These are phyloP conservation scores for Penicillium pancosmium DNA, from an alignment of 495 filamentous ascomycete species.

Conservation along the genomic window DNA sequence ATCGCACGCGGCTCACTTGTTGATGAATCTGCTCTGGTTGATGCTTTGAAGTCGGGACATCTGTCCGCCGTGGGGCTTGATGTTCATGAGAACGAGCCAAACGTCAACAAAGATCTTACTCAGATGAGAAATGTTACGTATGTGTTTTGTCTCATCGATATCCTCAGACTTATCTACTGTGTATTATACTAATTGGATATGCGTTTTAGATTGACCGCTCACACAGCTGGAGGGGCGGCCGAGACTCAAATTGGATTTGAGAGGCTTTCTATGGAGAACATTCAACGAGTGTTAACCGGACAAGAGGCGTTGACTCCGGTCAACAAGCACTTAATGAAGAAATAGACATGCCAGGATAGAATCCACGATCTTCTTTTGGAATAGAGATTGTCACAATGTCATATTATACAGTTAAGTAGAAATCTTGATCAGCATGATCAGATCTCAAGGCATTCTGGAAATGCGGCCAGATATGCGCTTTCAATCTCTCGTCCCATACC, in stretches of 20 bases:
- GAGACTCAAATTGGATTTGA: constrained; percentile 23
- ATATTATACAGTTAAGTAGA: no score
- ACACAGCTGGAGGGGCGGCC: constrained; percentile 17
- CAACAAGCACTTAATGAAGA: constrained; percentile 15
- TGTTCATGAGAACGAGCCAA: constrained; percentile 18
- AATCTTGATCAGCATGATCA: background rate
- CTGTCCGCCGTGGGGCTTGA: constrained; percentile 16
- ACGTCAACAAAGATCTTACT: constrained; percentile 11
- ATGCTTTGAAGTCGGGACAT: constrained; percentile 17
- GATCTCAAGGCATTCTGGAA: constrained; percentile 15
- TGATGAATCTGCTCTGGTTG: constrained; percentile 14
- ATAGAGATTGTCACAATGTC: no score
- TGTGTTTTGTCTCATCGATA: background rate
- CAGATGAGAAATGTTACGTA: constrained; percentile 21
- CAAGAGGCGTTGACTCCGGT: constrained; percentile 16
- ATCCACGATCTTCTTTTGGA: no score
- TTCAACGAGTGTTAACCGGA: constrained; percentile 17
- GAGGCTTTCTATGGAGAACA: constrained; percentile 19
- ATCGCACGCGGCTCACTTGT: constrained; percentile 17
- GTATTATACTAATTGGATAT: background rate
- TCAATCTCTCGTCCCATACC: constrained; percentile 29
- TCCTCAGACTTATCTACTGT: background rate
- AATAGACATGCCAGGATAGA: background rate
- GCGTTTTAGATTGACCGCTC: constrained; percentile 12
- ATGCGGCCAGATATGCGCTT: constrained; percentile 21